Base-by-base conservation (phyloP, 768 basidiomycete genomes). In the Atractiella rhizophila region DNA sequence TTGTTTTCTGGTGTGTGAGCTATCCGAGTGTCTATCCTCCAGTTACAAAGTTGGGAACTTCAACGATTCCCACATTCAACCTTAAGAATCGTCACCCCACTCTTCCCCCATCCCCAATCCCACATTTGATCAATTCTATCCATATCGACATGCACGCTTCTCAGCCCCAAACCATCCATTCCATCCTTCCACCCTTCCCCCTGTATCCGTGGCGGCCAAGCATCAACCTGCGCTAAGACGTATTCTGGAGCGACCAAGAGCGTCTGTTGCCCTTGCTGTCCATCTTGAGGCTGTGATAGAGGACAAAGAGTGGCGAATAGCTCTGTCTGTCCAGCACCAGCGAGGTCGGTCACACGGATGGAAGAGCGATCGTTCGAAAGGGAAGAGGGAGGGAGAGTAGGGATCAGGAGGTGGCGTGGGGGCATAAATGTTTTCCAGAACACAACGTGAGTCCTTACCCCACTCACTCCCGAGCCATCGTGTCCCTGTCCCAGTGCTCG, bases 401-500 rank as follows among this genome's bases (percentile, higher is more conserved):
- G 50, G 5, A 48, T 16, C 0, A 51, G 20, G 10, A 51, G 41
- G 23, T 51, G 50, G 2, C 45, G 15, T 7, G 50, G 50, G 2
- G 50, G 44, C 50, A 51, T 48, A 35, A 51, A 51, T 4, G 47
- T 48, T 19, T 32, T 35, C 47, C 47, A 51, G 25, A 51, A 48
- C 7, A 48, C 45, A 11, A 44, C 2, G 12, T 44, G 31, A 35
- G 11, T 12, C n/a, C n/a, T n/a, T 28, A 44, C 37, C 16, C 9
- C 19, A 11, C n/a, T 12, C n/a, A 19, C 9, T 12, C 2, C 13
- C 7, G 12, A 10, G 41, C 12, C 7, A 1, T 23, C 26, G n/a
- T 28, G n/a, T 4, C 5, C 9, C 2, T 13, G 19, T 21, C 11
- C 21, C 35, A 29, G 20, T 0, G 12, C 21, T 0, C 12, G 6